Base-by-base conservation (phyloP, 2,329 filamentous ascomycete species). In the Geosmithia morbida region DNA sequence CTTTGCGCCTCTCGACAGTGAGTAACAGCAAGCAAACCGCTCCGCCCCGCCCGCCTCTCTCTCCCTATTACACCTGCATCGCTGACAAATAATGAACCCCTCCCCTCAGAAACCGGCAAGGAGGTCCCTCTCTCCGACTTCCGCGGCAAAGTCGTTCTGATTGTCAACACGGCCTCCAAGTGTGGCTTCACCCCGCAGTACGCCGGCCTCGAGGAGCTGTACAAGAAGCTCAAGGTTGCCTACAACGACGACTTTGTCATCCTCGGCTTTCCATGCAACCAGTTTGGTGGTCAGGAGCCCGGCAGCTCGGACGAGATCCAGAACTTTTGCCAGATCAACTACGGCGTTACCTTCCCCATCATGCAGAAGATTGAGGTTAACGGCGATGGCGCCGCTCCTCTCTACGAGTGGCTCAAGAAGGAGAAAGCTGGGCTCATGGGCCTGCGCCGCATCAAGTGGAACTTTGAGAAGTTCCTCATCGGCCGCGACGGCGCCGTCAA, bases 141-240 rank as follows among this genome's bases (percentile, higher is more conserved):
- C 69, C 80, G 86, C 65, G 86, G 84, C 75, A 97, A 97, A 68
- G 90, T 97, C 56, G 79, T 97, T 57, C 83, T 98, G 51, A 75
- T 95, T 59, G 88, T 98, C 70, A 98, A 98, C 79, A 96, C 90
- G 1, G 92, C 92, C 56, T 94, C 87, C 65, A 96, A 97, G 73
- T 98, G 92, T 74, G 90, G 92, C 65, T 97, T 97, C 79, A 97
- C 92, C 2, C 88, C 88, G 13, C 92, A 98, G 69, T 96, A 92
- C 68, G 81, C 78, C 52, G 87, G 85, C 30, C 85, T 98, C 46
- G 89, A 98, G 71, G 83, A 78, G 60, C 78, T 98, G 53, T 95
- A 94, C 79, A 85, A 94, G 65, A 67, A 72, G 49, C 59, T 96
- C 61, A 79, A 78, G 56, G 71, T 71, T 54, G 73, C 78, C 59